Evolutionary conservation across 805 yeast genomes (phyloP), one percentile per base, ranked within the genome.

Genomic region (Phaffomyces antillensis): DNA sequence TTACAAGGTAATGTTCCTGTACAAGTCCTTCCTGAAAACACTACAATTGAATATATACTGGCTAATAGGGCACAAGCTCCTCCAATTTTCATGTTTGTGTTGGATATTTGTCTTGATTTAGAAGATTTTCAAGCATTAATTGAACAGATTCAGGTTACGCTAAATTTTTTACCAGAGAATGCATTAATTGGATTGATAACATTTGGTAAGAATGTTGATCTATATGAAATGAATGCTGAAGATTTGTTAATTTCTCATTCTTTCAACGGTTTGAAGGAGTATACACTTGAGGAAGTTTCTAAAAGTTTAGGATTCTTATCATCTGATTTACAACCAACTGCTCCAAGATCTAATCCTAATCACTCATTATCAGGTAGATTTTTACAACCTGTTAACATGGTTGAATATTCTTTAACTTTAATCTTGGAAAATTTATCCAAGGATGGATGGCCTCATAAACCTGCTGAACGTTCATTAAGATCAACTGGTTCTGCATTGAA

Each of bases 401-500:
- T 58, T 20, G 86, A 80, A 52, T 80, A 71, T 58, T 72, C 71
- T 25, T 52, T 81, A 28, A 65, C 72, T 3, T 54, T 62, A 13
- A 67, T 80, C 25, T 59, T 81, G 31, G 82, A 79, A 44, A 67
- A 63, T 20, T 59, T 82, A 40, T 56, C 62, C 12, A 59, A 67
- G 5, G 82, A 81, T 52, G 53, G 69, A 1, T 82, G 81, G 62
- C 76, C 77, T 2, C 65, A 65, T 38, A 54, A 61, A 15, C 64
- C 65, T 39, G 68, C 65, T 44, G 70, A 72, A 48, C 70, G 88
- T 54, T 65, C 72, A 5, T 64, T 68, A 36, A 68, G 86, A 52
- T 67, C 79, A 18, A 78, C 84, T 0, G 88, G 87, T 3, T 56
- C 76, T 39, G 86, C 86, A 4, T 50, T 81, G 23, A 75, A 72